Conservation (phyloP, 192 early-diverging fungal genomes). For the Linnemannia zychae region DNA sequence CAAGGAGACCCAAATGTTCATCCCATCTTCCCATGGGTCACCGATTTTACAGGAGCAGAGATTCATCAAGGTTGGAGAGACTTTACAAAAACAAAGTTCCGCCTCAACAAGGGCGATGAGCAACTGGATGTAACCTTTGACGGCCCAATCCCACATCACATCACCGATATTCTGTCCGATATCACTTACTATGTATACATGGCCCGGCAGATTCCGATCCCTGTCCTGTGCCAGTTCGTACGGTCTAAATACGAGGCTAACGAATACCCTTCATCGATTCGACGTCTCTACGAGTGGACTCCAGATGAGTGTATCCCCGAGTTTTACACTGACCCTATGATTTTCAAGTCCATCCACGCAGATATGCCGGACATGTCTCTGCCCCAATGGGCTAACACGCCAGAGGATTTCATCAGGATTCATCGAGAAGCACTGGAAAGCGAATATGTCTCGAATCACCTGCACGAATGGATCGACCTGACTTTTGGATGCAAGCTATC, state of each 20-base stretch:
- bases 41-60: conserved; percentile 70
- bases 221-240: conserved; percentile 76
- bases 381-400: conserved; percentile 80
- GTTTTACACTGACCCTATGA: conserved; percentile 74
- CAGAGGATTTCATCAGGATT: conserved; percentile 86
- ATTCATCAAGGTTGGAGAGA: conserved; percentile 68
- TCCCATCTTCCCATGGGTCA: conserved; percentile 79
- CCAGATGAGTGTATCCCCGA: conserved; percentile 84
- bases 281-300: conserved; percentile 76
- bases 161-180: conserved; percentile 77
- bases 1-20: conserved; percentile 76
- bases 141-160: conserved; percentile 76
- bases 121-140: conserved; percentile 79
- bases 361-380: conserved; percentile 79
- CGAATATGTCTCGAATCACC: conserved; percentile 79
- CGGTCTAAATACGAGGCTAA: conserved; percentile 77
- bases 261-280: conserved; percentile 74
- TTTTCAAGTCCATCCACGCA: conserved; percentile 73
- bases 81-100: conserved; percentile 75
- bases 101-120: conserved; percentile 78
- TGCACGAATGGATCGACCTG: conserved; percentile 92
- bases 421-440: conserved; percentile 83
- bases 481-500: conserved; percentile 91
- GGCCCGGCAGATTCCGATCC: conserved; percentile 72
- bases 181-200: conserved; percentile 79